A percentile compares a stretch with the other conserved stretches of the same genome.
Evolutionary conservation across 208 protist genomes (phyloP).

Genomic region (Angomonas ambiguus): DNA sequence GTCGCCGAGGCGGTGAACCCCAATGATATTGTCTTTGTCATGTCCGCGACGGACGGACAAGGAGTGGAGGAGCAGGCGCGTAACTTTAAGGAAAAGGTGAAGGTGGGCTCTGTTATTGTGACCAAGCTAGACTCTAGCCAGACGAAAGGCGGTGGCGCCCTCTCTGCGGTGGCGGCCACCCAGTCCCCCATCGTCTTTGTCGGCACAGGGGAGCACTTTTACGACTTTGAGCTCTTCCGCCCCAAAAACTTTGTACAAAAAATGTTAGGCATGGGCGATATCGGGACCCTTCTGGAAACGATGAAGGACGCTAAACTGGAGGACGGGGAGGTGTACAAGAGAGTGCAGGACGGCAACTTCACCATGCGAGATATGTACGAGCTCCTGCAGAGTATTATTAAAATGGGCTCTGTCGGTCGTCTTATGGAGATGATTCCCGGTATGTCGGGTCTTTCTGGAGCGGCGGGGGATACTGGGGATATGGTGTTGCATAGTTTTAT

Average conservation of each 20-base stretch:
- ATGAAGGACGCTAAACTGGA: conserved; percentile 90
- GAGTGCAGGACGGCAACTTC: conserved; percentile 91
- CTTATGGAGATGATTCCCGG: conserved; percentile 93
- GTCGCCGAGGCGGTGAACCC: conserved; percentile 82
- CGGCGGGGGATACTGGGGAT: conserved; percentile 60
- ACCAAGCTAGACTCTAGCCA: conserved; percentile 99
- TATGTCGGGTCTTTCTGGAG: conserved; percentile 67
- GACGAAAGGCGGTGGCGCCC: conserved; percentile 98
- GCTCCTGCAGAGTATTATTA: conserved; percentile 93
- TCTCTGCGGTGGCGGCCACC: conserved; percentile 96
- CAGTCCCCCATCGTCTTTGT: conserved; percentile 98
- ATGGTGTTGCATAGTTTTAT: conserved; percentile 90
- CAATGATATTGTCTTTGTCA: conserved; percentile 97
- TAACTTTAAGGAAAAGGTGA: conserved; percentile 91
- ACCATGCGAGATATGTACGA: conserved; percentile 96
- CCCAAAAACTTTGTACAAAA: conserved; percentile 86
- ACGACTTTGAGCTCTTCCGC: conserved; percentile 95
- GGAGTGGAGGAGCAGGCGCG: conserved; percentile 94
- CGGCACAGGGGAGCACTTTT: conserved; percentile 97
- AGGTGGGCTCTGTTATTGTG: conserved; percentile 97
- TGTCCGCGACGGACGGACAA: conserved; percentile 98
- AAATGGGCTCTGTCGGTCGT: conserved; percentile 93
- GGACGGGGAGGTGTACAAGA: conserved; percentile 86
- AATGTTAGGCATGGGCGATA: conserved; percentile 96
- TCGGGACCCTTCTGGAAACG: conserved; percentile 87